Evolutionary conservation across 1,139 yeast genomes (phyloP).

Genomic region (Yamadazyma spencermartinsiae): DNA sequence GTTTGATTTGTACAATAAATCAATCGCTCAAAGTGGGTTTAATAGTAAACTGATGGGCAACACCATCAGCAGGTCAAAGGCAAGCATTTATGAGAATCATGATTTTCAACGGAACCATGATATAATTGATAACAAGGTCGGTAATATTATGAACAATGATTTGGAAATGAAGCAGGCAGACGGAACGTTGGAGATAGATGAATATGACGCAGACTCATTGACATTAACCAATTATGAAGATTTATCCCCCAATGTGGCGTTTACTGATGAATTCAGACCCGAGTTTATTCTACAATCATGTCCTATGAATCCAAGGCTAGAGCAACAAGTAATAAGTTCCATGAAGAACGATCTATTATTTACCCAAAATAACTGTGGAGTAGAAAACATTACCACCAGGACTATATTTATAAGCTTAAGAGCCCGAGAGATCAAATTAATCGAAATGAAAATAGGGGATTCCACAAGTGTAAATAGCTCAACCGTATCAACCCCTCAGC

Average conservation of each 20-base stretch:
- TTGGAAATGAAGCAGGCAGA: constrained; percentile 3
- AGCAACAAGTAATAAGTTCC: constrained; percentile 48
- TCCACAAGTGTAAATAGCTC: constrained; percentile 3
- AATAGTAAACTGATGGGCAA: constrained; percentile 11
- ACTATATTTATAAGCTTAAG: constrained; percentile 50
- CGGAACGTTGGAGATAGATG: constrained; percentile 8
- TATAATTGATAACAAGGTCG: constrained; percentile 28
- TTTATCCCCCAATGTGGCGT: constrained; percentile 48
- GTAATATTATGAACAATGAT: constrained; percentile 26
- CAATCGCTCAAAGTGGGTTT: constrained; percentile 4
- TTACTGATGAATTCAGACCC: constrained; percentile 52
- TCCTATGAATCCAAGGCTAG: constrained; percentile 51
- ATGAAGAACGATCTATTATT: constrained; percentile 58
- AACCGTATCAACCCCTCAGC: constrained; percentile 7
- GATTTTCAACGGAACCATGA: constrained; percentile 24
- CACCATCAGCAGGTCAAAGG: constrained; percentile 13
- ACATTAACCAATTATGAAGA: constrained; percentile 20
- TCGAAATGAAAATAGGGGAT: constrained; percentile 38
- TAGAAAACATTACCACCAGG: constrained; percentile 32
- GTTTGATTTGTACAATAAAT: constrained; percentile 29
- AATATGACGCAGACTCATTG: not conserved
- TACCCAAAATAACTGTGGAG: constrained; percentile 39
- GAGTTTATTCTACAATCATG: constrained; percentile 53
- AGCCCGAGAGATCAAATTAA: constrained; percentile 57
- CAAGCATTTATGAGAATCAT: constrained; percentile 16